Conservation (phyloP, 2,329 filamentous ascomycete species). For the Ophiostoma novo-ulmi region DNA sequence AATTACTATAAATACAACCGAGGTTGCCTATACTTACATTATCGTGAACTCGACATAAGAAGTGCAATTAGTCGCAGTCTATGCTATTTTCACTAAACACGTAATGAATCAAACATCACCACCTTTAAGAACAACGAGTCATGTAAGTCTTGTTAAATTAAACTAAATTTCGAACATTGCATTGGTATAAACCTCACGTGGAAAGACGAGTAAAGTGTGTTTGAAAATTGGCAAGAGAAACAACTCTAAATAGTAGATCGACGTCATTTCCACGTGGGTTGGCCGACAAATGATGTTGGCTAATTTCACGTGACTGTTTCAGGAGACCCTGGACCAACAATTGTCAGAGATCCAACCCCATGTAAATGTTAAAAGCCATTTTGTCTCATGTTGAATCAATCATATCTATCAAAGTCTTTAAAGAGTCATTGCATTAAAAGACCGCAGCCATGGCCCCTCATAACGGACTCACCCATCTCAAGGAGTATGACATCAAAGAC, state of each 20-base stretch:
- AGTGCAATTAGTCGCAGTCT: not conserved
- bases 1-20: not conserved
- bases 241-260: not conserved
- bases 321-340: not conserved
- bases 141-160: too few relatives aligned
- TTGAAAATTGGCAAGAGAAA: not conserved
- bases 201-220: too few relatives aligned
- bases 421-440: not conserved
- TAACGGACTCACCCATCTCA: constrained; percentile 56
- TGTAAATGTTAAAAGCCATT: not conserved
- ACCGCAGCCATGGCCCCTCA: constrained; percentile 51
- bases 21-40: not conserved
- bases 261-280: constrained; percentile 8
- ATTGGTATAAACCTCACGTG: too few relatives aligned
- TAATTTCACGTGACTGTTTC: constrained; percentile 8
- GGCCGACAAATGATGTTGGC: not conserved
- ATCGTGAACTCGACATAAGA: not conserved
- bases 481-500: constrained; percentile 62
- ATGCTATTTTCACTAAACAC: too few relatives aligned
- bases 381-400: not conserved
- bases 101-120: too few relatives aligned
- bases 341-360: not conserved
- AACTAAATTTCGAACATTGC: too few relatives aligned
- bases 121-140: too few relatives aligned
- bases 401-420: not conserved